These are phyloP conservation scores for Cutaneotrichosporon cutaneum DNA, from an alignment of 1,284 basidiomycete genomes.

Conservation along the genomic window DNA sequence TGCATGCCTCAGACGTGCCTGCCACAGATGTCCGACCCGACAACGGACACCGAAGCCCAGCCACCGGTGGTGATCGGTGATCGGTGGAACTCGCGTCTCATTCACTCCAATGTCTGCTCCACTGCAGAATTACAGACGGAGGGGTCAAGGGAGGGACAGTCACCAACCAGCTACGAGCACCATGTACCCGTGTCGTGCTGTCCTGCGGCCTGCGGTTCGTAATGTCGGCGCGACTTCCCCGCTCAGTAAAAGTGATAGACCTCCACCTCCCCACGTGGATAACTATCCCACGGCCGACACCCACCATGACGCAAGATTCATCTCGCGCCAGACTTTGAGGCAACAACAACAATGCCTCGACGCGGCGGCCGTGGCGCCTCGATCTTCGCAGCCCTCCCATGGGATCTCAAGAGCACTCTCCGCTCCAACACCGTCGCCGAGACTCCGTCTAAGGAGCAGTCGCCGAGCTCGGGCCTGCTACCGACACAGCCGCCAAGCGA, in stretches of 20 bases:
- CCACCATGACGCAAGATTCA: conserved; percentile 1
- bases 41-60: not conserved
- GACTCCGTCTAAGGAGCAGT: not conserved
- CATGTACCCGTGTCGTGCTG: not conserved
- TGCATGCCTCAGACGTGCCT: not conserved
- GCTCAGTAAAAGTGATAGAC: not conserved
- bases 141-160: too few species aligned
- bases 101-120: too few species aligned
- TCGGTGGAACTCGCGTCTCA: too few species aligned
- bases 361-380: not conserved
- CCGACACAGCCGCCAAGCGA: conserved; percentile 27
- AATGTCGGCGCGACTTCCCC: not conserved
- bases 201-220: not conserved
- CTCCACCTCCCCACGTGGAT: not conserved
- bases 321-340: not conserved
- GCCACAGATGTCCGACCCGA: not conserved
- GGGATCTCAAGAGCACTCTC: not conserved
- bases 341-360: conserved; percentile 1
- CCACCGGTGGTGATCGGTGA: too few species aligned
- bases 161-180: too few species aligned
- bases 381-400: not conserved
- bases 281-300: not conserved
- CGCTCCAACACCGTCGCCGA: not conserved
- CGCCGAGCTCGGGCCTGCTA: conserved; percentile 14
- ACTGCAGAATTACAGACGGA: too few species aligned